Percentiles rank a stretch among this genome's conserved stretches.
Conservation (phyloP, 495 filamentous ascomycete genomes). For the Aspergillus cavernicola region DNA sequence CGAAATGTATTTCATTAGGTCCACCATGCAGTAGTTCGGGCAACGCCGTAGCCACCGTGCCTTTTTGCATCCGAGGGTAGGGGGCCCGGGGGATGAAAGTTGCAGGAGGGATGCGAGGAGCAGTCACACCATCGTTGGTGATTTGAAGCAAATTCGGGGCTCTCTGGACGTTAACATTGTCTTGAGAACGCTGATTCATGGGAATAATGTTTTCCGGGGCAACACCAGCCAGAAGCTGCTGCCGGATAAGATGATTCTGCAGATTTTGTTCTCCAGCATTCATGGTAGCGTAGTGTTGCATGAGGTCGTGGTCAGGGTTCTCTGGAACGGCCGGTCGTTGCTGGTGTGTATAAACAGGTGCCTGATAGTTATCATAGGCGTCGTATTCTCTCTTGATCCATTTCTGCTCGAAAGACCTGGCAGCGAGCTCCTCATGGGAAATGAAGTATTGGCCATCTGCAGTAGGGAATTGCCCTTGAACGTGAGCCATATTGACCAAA, state of each 20-base stretch:
- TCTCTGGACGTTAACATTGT: not conserved
- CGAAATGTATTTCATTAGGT: not conserved
- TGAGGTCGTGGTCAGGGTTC: not conserved
- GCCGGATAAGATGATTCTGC: conserved; percentile 29
- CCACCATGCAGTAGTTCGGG: not conserved
- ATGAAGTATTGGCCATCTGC: not conserved
- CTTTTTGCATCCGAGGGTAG: not conserved
- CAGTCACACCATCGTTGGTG: conserved; percentile 12
- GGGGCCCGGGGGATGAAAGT: conserved; percentile 9
- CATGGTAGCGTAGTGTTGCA: not conserved
- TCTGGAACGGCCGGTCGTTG: not conserved
- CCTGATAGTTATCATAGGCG: not conserved
- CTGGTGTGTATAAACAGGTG: not conserved
- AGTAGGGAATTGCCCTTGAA: not conserved
- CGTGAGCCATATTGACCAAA: not conserved
- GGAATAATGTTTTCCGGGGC: conserved; percentile 20
- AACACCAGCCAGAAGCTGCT: conserved; percentile 32
- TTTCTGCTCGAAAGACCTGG: not conserved
- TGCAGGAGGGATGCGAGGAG: conserved; percentile 22
- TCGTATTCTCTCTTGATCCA: not conserved
- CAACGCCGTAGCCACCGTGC: not conserved
- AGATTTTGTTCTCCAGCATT: conserved; percentile 7
- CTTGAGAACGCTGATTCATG: conserved; percentile 9
- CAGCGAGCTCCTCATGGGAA: not conserved
- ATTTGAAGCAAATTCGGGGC: conserved; percentile 19